These are phyloP conservation scores for Xenoacremonium recifei DNA, from an alignment of 2,329 filamentous ascomycete species.

Conservation along the genomic window DNA sequence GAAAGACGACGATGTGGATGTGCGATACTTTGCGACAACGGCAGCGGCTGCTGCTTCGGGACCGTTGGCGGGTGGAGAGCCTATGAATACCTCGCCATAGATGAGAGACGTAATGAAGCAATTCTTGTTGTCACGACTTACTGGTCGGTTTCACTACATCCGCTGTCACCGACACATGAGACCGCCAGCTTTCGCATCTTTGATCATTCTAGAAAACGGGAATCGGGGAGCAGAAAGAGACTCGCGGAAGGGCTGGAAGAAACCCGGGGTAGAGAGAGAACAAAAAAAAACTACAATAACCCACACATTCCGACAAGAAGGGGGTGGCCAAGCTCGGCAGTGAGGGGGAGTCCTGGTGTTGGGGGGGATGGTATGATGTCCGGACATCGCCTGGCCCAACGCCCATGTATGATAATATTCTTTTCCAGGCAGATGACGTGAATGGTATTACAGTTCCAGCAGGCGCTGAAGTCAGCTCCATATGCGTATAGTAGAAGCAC, in stretches of 20 bases:
- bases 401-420: constrained; percentile 25
- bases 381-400: constrained; percentile 16
- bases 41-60: constrained; percentile 64
- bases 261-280: constrained; percentile 9
- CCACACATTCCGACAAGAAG: too few relatives aligned
- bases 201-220: not conserved
- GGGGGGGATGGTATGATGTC: constrained; percentile 8
- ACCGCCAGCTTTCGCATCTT: not conserved
- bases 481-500: constrained; percentile 8
- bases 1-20: constrained; percentile 96
- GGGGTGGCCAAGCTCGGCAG: too few relatives aligned
- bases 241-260: not conserved
- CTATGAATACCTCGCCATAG: constrained; percentile 67
- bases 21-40: constrained; percentile 94
- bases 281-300: constrained; percentile 6
- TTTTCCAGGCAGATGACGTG: constrained; percentile 19
- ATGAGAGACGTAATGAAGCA: constrained; percentile 51
- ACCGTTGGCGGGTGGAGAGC: constrained; percentile 48
- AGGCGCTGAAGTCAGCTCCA: constrained; percentile 13
- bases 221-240: not conserved
- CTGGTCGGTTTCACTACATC: constrained; percentile 15
- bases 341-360: constrained; percentile 9
- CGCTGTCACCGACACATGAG: constrained; percentile 8
- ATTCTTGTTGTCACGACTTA: constrained; percentile 44
- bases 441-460: constrained; percentile 18